A percentile compares a stretch with the other conserved stretches of the same genome.
These are phyloP conservation scores for Sphagnum magellanicum DNA, from an alignment of 228 moss, liverwort and hornwort genomes.

Conservation along the genomic window DNA sequence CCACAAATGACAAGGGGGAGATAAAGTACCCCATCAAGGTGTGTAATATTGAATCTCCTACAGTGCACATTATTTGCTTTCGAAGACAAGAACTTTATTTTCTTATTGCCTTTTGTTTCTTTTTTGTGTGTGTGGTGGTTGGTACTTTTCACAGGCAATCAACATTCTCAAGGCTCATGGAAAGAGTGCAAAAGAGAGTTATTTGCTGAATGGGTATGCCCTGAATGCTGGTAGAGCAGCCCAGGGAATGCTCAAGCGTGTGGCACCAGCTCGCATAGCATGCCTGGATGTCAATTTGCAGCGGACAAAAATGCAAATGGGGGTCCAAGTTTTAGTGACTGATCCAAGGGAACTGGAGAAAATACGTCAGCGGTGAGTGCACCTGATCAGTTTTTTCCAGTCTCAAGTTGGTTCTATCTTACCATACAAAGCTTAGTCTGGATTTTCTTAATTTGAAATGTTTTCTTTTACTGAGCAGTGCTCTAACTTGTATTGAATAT, in stretches of 20 bases:
- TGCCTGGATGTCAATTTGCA: constrained; percentile 86
- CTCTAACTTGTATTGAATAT: no score
- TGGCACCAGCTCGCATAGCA: constrained; percentile 77
- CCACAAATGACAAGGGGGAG: constrained; percentile 66
- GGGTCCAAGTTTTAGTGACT: constrained; percentile 83
- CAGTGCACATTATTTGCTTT: no score
- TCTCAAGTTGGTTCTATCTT: no score
- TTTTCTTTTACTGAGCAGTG: no score
- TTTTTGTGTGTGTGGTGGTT: no score
- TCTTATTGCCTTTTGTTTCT: no score
- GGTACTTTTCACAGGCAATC: constrained; percentile 41
- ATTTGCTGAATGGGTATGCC: constrained; percentile 84
- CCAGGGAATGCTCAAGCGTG: constrained; percentile 79
- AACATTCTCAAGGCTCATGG: constrained; percentile 84
- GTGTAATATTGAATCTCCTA: not conserved
- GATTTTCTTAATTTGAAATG: no score
- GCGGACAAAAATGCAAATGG: constrained; percentile 93
- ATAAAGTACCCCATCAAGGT: constrained; percentile 86
- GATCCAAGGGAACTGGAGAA: constrained; percentile 81
- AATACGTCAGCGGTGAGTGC: constrained; percentile 61
- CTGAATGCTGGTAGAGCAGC: constrained; percentile 69
- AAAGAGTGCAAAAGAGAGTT: constrained; percentile 81
- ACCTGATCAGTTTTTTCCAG: no score
- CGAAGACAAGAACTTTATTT: no score
- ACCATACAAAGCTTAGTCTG: no score